Base-by-base conservation (phyloP, 164 flowering plant genomes). In the Chloranthus sessilifolius region DNA sequence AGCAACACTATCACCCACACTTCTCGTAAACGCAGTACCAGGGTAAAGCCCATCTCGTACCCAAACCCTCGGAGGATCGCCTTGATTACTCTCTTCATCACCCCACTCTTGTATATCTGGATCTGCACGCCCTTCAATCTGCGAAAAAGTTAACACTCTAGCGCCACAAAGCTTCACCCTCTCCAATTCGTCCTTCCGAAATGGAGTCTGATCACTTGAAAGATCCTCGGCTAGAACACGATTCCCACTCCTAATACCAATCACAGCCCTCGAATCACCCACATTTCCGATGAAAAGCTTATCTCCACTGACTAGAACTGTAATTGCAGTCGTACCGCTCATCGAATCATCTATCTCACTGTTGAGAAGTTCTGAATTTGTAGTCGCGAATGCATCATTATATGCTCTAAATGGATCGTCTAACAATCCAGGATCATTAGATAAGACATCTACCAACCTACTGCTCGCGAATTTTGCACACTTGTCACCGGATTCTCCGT, bases 51-150 rank as follows among this genome's bases (percentile, higher is more conserved):
- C 92, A 72, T 86, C 61, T 52, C 73, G 89, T 9, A 86, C 85
- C 99, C 99, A 94, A 58, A 94, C 54, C 70, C 99, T 82, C 4
- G 99, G 99, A 15, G 99, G 99, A 73, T 94, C 99, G 37, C 75
- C 71, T 0, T 86, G 83, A 20, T 78, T 78, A 42, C 61, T 73
- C 56, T 89, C 97, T 65, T 89, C 99, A 71, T 78, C 74, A 2
- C 95, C 97, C 99, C 99, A 94, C 1, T 59, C 49, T 60, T 89
- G 96, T 26, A 89, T 65, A 52, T 67, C 64, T 0, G 96, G 97
- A 66, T 94, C 85, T 72, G 81, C 80, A 7, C 78, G 46, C 38
- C 97, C 99, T 60, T 89, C 95, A 27, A 94, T 79, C 60, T 89
- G 99, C 71, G 80, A 92, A 40, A 87, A 75, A 55, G 76, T 89